Percentiles rank a stretch among this genome's conserved stretches.
phyloP scores from a whole-genome alignment of 2,329 filamentous ascomycete species.

The Coniosporium tulheliwenetii region DNA sequence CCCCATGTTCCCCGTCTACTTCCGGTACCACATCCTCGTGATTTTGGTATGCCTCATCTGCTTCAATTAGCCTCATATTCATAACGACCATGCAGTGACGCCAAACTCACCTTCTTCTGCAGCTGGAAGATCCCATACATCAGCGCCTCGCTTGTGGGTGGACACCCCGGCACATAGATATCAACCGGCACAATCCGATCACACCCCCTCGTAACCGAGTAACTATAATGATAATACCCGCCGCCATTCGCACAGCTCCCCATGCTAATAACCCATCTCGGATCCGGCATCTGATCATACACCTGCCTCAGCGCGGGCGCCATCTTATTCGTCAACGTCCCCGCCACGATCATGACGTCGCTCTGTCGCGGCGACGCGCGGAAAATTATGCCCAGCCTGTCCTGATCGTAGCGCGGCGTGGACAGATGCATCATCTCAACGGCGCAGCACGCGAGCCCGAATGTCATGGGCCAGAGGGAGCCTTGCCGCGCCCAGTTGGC shows the following conservation, averaged over 20 bases:
- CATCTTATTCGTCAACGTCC: slow-evolving; percentile 94
- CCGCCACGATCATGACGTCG: slow-evolving; percentile 87
- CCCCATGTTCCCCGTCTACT: not conserved
- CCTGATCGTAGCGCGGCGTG: slow-evolving; percentile 77
- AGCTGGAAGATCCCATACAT: slow-evolving; percentile 55
- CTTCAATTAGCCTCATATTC: not conserved
- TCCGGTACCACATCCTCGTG: not conserved
- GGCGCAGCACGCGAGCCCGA: slow-evolving; percentile 77
- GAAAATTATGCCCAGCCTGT: slow-evolving; percentile 81
- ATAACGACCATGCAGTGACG: slow-evolving; percentile 14
- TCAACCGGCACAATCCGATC: slow-evolving; percentile 68
- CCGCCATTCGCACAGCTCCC: slow-evolving; percentile 73
- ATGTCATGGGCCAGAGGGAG: slow-evolving; percentile 80
- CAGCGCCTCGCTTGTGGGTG: slow-evolving; percentile 35
- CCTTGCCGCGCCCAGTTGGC: slow-evolving; percentile 74
- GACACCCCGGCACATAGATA: slow-evolving; percentile 63
- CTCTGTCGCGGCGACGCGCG: slow-evolving; percentile 75
- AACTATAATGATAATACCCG: slow-evolving; percentile 74
- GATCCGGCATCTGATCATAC: slow-evolving; percentile 89
- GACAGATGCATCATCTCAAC: slow-evolving; percentile 90
- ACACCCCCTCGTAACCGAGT: slow-evolving; percentile 59
- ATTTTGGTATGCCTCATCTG: not conserved
- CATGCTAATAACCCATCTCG: slow-evolving; percentile 72
- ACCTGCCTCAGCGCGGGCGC: slow-evolving; percentile 73
- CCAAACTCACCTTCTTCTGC: slow-evolving; percentile 57